A percentile compares a stretch with the other conserved stretches of the same genome.
Conservation (phyloP, 2,329 filamentous ascomycete genomes). For the Fusarium sp. region DNA sequence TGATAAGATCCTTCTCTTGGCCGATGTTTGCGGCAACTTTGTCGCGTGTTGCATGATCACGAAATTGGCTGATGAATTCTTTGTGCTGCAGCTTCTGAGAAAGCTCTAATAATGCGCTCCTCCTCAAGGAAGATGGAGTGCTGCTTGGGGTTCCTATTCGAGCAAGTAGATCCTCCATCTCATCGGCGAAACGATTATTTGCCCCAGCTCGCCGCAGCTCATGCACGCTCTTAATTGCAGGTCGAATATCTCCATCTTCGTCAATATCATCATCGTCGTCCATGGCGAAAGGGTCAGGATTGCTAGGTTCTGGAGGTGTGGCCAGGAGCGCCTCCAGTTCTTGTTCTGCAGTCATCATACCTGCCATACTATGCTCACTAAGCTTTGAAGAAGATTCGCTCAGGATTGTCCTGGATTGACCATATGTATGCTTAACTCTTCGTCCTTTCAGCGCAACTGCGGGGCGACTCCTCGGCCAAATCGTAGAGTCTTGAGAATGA, state of each 20-base stretch:
- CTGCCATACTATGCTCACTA: conserved; percentile 40
- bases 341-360: conserved; percentile 41
- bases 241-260: conserved; percentile 58
- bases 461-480: conserved; percentile 48
- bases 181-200: conserved; percentile 75
- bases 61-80: conserved; percentile 76
- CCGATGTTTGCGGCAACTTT: conserved; percentile 74
- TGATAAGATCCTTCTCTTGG: conserved; percentile 70
- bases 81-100: conserved; percentile 71
- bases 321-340: conserved; percentile 45
- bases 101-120: conserved; percentile 71
- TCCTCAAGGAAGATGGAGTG: conserved; percentile 65
- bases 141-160: conserved; percentile 67
- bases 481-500: conserved; percentile 37
- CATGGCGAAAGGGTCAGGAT: conserved; percentile 46
- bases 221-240: conserved; percentile 73
- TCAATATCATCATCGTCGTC: conserved; percentile 54
- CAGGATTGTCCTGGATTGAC: conserved; percentile 51
- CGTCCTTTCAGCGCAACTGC: conserved; percentile 48
- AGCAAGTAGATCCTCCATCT: conserved; percentile 73
- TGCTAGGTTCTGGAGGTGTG: conserved; percentile 41
- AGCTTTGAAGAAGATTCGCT: conserved; percentile 49
- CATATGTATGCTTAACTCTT: conserved; percentile 55
- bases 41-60: conserved; percentile 79
- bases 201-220: conserved; percentile 75